phyloP scores from a whole-genome alignment of 83 land plant genomes.

The Thuja plicata region DNA sequence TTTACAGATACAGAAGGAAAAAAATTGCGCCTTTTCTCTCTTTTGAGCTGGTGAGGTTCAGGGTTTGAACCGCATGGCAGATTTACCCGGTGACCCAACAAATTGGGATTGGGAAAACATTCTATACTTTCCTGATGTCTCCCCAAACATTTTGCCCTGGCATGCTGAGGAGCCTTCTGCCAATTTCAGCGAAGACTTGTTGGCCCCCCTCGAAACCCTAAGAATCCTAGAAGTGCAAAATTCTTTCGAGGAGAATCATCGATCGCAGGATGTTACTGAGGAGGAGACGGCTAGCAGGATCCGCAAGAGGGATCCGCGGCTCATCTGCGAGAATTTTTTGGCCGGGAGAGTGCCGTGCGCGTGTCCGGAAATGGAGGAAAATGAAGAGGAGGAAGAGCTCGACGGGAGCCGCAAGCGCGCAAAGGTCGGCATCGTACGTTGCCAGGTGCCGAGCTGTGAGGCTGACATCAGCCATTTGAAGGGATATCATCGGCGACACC shows the following conservation, averaged over 20 bases:
- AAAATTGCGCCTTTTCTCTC: neutral
- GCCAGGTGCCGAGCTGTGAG: constrained; percentile 91
- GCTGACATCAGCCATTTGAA: constrained; percentile 78
- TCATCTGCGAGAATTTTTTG: constrained; percentile 77
- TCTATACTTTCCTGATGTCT: constrained; percentile 27
- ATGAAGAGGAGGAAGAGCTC: constrained; percentile 36
- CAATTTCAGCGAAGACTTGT: neutral
- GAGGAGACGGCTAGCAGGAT: constrained; percentile 21
- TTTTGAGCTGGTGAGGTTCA: neutral
- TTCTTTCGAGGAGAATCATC: neutral
- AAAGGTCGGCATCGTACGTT: constrained; percentile 28
- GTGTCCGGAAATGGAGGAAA: constrained; percentile 86
- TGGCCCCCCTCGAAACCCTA: neutral
- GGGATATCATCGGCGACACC: constrained; percentile 93
- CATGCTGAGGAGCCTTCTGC: constrained; percentile 7
- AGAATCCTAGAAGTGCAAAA: neutral
- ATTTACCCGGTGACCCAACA: neutral
- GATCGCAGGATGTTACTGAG: neutral
- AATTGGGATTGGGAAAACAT: constrained; percentile 50
- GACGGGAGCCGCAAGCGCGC: constrained; percentile 40
- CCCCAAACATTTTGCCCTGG: constrained; percentile 13
- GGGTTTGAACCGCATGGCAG: neutral
- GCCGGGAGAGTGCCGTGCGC: constrained; percentile 97
- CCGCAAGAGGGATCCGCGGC: constrained; percentile 82
- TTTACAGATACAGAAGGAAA: neutral